Evolutionary conservation across 1,284 basidiomycete genomes (phyloP).

Genomic region (Ustilago cynodontis): DNA sequence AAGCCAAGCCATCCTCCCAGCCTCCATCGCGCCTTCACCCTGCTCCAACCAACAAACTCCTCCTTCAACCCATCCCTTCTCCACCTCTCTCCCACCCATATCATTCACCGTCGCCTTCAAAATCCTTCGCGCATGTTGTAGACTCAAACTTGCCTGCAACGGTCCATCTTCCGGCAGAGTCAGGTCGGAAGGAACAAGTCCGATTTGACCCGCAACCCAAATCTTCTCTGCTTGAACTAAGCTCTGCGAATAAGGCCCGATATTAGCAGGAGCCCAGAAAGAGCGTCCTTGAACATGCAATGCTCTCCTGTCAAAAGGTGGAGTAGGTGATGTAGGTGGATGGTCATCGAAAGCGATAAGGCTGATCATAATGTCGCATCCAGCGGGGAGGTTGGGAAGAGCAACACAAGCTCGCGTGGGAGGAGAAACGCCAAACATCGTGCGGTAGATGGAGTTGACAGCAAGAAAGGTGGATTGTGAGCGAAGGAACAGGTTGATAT

Average conservation of each 20-base stretch:
- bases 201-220: slow-evolving; percentile 95
- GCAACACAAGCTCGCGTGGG: slow-evolving; percentile 92
- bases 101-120: slow-evolving; percentile 65
- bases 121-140: slow-evolving; percentile 85
- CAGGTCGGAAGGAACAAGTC: slow-evolving; percentile 82
- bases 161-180: slow-evolving; percentile 75
- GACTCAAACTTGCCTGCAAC: slow-evolving; percentile 79
- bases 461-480: slow-evolving; percentile 47
- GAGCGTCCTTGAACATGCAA: slow-evolving; percentile 94
- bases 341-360: slow-evolving; percentile 28
- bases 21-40: slow-evolving; percentile 5
- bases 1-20: slow-evolving; percentile 21
- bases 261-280: slow-evolving; percentile 99
- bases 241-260: slow-evolving; percentile 97
- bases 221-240: slow-evolving; percentile 81
- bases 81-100: slow-evolving; percentile 39
- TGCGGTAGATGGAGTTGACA: slow-evolving; percentile 76
- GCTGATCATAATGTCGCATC: slow-evolving; percentile 29
- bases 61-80: slow-evolving; percentile 60
- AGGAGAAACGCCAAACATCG: slow-evolving; percentile 89
- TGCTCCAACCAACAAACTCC: slow-evolving; percentile 67
- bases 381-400: slow-evolving; percentile 69
- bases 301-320: slow-evolving; percentile 66
- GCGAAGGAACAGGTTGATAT: slow-evolving; percentile 86
- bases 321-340: not conserved